Base-by-base conservation (phyloP, 2,329 filamentous ascomycete genomes). In the Fusarium devonianum region DNA sequence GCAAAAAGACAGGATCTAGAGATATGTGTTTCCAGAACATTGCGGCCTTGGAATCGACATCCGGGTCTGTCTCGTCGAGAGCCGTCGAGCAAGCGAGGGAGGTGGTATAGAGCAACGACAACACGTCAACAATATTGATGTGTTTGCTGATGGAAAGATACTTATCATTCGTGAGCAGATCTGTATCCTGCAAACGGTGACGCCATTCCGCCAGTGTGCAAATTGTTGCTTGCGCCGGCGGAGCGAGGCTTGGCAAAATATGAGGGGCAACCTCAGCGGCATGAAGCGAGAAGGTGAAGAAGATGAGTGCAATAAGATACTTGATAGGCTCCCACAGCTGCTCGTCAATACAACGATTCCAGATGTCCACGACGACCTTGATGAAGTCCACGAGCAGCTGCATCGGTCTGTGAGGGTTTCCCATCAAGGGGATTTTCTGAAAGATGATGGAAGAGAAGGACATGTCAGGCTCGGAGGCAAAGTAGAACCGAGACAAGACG, bases 1-100 rank as follows among this genome's bases (percentile, higher is more conserved):
- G 80, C 45, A 89, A 75, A 10, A 89, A 71, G 8, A 88, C 80
- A 56, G 88, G 85, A 33, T 88, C 82, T 17, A 84, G 79, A 4
- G 86, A 81, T 52, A 92, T 82, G 26, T 78, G 71, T 51, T 77
- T 80, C 90, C 90, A 94, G 62, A 92, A 89, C 25, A 75, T 70
- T 1, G 67, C 63, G 13, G 68, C 62, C 13, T 66, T 66, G 34
- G 68, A 64, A 36, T 68, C 63, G 21, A 66, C 41, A 16, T 67
- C 67, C 14, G 59, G 49, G 2, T 72, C 68, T 3, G 63, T 64
- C 34, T 67, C 69, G 18, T 40, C 67, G 21, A 51, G 67, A 4
- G 69, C 70, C 3, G 72, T 71, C n/a, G 76, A 74, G 56, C 86
- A 88, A 22, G 81, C 84, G 7, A 85, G 75, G 4, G 86, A 84